Conservation (phyloP, 2,329 filamentous ascomycete genomes). For the Paecilomyces sp. region DNA sequence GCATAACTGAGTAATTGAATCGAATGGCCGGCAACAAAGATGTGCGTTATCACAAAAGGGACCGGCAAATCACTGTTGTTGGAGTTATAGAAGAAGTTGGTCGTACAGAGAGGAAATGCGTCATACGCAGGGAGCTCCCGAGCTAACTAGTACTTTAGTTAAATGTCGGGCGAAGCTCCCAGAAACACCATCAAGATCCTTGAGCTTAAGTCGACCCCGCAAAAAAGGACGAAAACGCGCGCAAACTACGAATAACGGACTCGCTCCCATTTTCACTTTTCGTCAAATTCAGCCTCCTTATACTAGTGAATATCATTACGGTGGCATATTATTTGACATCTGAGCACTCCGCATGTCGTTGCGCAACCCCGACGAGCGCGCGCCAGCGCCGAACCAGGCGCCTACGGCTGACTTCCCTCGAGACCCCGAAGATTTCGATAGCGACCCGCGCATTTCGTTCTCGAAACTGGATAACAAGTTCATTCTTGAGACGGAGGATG, state of each 20-base stretch:
- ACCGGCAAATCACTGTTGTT: background rate
- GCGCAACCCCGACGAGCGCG: slow-evolving; percentile 11
- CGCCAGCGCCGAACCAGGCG: slow-evolving; percentile 5
- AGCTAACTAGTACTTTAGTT: background rate
- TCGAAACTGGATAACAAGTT: slow-evolving; percentile 77
- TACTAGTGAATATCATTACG: background rate
- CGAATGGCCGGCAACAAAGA: background rate
- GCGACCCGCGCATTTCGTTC: slow-evolving; percentile 77
- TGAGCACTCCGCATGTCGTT: slow-evolving; percentile 15
- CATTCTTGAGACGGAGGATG: slow-evolving; percentile 76
- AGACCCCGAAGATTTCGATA: slow-evolving; percentile 62
- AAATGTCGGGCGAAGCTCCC: background rate
- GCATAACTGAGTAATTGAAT: background rate
- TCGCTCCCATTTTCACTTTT: background rate
- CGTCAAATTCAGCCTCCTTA: background rate
- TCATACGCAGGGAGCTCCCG: background rate
- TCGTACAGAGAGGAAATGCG: background rate
- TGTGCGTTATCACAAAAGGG: background rate
- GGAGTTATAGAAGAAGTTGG: background rate
- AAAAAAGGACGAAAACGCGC: background rate
- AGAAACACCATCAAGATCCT: background rate
- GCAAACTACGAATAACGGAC: background rate
- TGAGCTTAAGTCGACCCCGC: background rate
- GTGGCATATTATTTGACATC: background rate
- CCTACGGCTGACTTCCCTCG: slow-evolving; percentile 38